phyloP scores from a whole-genome alignment of 768 basidiomycete species.

The Mycena rosella region DNA sequence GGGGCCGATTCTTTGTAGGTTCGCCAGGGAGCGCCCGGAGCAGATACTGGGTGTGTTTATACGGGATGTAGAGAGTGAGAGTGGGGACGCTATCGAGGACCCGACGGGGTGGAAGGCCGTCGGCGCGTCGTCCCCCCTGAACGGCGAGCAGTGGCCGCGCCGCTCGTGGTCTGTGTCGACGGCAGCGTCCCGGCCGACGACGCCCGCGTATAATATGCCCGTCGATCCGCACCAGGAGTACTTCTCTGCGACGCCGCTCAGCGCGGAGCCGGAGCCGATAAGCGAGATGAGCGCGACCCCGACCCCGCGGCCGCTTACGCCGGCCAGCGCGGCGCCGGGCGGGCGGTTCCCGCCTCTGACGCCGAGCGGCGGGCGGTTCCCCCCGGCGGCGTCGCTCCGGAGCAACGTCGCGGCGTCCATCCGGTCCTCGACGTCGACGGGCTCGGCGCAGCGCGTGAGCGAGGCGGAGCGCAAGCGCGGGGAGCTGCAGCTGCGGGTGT shows the following conservation, averaged over 20 bases:
- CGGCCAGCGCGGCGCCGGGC: neutral
- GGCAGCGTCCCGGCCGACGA: conserved; percentile 17
- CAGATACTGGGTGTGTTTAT: conserved; percentile 88
- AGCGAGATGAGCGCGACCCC: too few species aligned
- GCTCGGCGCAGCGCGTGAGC: too few species aligned
- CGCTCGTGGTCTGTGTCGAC: conserved; percentile 4
- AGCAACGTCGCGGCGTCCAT: conserved; percentile 1
- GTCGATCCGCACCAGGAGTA: conserved; percentile 29
- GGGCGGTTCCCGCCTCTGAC: conserved; percentile 1
- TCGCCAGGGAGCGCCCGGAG: conserved; percentile 76
- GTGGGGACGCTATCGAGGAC: conserved; percentile 63
- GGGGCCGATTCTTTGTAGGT: conserved; percentile 40
- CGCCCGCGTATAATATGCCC: conserved; percentile 17
- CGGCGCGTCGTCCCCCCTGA: conserved; percentile 38
- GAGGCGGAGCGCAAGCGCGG: conserved; percentile 69
- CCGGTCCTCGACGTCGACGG: conserved; percentile 59
- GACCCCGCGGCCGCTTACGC: conserved; percentile 5
- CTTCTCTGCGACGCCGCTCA: conserved; percentile 36
- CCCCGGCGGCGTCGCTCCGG: conserved; percentile 14
- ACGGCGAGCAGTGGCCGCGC: neutral
- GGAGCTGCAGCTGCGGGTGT: conserved; percentile 75
- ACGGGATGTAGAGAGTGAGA: conserved; percentile 68
- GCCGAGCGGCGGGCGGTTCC: conserved; percentile 1
- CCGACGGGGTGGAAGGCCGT: conserved; percentile 68
- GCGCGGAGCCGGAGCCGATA: conserved; percentile 42